Conservation (phyloP, 495 filamentous ascomycete genomes). For the Penicilliopsis zonata region DNA sequence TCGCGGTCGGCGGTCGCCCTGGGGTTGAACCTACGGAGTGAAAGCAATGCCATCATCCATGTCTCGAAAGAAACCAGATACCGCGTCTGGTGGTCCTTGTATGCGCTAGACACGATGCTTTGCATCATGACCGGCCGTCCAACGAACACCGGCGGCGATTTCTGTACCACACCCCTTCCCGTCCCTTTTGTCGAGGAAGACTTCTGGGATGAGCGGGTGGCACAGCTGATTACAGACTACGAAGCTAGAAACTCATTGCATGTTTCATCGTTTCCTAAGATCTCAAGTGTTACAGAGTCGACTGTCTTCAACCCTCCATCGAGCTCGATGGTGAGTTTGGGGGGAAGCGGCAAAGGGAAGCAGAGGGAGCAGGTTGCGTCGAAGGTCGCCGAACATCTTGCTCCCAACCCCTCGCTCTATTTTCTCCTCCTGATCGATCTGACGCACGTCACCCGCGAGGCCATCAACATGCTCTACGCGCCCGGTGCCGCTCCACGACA, state of each 20-base stretch:
- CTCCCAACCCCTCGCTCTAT: conserved; percentile 25
- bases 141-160: conserved; percentile 36
- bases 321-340: not conserved
- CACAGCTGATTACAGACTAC: conserved; percentile 12
- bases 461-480: conserved; percentile 39
- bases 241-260: conserved; percentile 9
- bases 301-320: not conserved
- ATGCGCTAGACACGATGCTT: conserved; percentile 44
- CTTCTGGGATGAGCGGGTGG: conserved; percentile 12
- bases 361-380: conserved; percentile 9
- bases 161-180: conserved; percentile 43
- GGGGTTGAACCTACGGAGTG: conserved; percentile 48
- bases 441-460: conserved; percentile 32
- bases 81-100: conserved; percentile 55
- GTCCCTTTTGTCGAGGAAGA: conserved; percentile 40
- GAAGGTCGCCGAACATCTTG: conserved; percentile 10
- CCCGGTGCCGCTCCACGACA: conserved; percentile 33
- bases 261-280: conserved; percentile 10
- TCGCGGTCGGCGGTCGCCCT: conserved; percentile 44
- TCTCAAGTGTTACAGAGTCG: conserved; percentile 2
- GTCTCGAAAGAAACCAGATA: conserved; percentile 44
- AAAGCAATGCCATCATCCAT: conserved; percentile 30
- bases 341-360: conserved; percentile 1
- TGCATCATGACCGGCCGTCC: conserved; percentile 50
- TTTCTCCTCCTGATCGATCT: conserved; percentile 32